Base-by-base conservation (phyloP, 352 stramenopile genomes). In the Globisporangium spinosum region DNA sequence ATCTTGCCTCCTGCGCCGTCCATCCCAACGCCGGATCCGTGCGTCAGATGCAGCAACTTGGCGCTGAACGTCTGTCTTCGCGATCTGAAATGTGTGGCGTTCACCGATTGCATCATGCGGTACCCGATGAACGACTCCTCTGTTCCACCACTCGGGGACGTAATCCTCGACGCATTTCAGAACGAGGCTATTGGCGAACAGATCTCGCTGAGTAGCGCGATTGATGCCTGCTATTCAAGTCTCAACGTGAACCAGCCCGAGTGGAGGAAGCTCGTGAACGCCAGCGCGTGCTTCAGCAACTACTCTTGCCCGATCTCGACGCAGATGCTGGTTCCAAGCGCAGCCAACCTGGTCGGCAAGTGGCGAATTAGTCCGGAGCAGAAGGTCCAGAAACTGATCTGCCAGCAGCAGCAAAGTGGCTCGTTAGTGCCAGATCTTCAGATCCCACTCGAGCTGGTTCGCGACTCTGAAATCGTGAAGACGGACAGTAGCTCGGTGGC, bases 51-150 rank as follows among this genome's bases (percentile, higher is more conserved):
- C 59, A 76, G 69, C 17, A 58, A 58, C 27, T 35, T 87, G 34
- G 77, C 77, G 8, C 67, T 89, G 3, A 69, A 86, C 45, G 71
- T 70, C 7, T 89, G 81, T 67, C 72, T 89, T 13, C 79, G 81
- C 9, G 79, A 89, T 55, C 58, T 74, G 0, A 64, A 70, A 32
- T 89, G 81, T 43, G 77, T 80, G 3, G 74, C 74, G 45, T 83
- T 82, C 69, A 85, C 79, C 12, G 79, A 87, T 51, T 89, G 81
- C 61, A 73, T 89, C 17, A 64, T 75, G 45, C 74, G 80, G 2
- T 75, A 65, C 17, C 29, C 70, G 13, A 70, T 58, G 4, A 40
- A 60, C 27, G n/a, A 61, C 20, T 43, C 55, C 3, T 25, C 29
- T 9, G 20, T 20, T 9, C 54, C 53, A 23, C 60, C 68, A 8